A percentile compares a stretch with the other conserved stretches of the same genome.
These are phyloP conservation scores for Excoecaria cochinchinensis DNA, from an alignment of 345 rosid genomes.

Conservation along the genomic window DNA sequence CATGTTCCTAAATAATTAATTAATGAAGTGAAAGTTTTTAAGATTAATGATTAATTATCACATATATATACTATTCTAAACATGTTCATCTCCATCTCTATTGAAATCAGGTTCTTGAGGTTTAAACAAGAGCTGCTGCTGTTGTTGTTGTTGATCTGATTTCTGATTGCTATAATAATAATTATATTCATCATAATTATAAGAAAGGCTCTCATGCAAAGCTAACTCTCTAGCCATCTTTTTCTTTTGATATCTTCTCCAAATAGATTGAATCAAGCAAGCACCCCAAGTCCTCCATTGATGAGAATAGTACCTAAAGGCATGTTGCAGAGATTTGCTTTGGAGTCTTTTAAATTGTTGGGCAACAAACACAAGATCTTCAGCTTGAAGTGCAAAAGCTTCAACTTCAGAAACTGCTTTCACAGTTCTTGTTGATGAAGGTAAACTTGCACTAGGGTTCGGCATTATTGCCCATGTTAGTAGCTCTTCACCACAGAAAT, in stretches of 20 bases:
- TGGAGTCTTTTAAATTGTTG: conserved; percentile 91
- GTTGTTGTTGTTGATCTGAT: conserved; percentile 22
- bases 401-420: conserved; percentile 78
- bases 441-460: conserved; percentile 53
- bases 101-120: too few species aligned
- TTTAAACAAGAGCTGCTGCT: conserved; percentile 14
- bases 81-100: too few species aligned
- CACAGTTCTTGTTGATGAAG: conserved; percentile 75
- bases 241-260: conserved; percentile 72
- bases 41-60: too few species aligned
- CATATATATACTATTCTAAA: too few species aligned
- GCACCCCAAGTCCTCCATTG: conserved; percentile 95
- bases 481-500: conserved; percentile 90
- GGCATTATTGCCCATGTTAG: conserved; percentile 97
- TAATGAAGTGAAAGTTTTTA: too few species aligned
- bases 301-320: conserved; percentile 95
- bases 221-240: conserved; percentile 58
- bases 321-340: conserved; percentile 84
- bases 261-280: conserved; percentile 77
- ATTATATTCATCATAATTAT: conserved; percentile 36
- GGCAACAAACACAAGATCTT: conserved; percentile 76
- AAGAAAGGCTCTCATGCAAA: conserved; percentile 40
- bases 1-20: too few species aligned
- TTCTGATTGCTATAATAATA: conserved; percentile 31
- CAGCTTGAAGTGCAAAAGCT: conserved; percentile 84